Base-by-base conservation (phyloP, 108 stramenopile species). In the Conticribra guillardii region DNA sequence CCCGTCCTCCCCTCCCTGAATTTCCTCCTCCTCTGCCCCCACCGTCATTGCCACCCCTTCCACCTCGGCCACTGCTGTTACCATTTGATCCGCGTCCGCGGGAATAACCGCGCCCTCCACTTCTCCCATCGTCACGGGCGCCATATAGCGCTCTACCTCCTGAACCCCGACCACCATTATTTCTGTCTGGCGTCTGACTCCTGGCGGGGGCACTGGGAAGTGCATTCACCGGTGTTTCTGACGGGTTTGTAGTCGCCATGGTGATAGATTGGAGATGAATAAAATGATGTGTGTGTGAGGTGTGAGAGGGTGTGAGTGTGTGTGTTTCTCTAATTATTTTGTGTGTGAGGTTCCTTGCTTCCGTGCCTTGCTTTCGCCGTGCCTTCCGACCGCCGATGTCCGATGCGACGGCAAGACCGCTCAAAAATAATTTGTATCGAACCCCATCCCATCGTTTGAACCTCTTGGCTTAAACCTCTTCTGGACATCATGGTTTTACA, bases 111-210 rank as follows among this genome's bases (percentile, higher is more conserved):
- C 58, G 58, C 18, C 58, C 58, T 32, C 58, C 58, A 9, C 58
- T 21, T 37, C 58, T 59, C 3, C 58, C 58, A 27, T 17, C 46
- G 27, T 31, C 46, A 22, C 29, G 62, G 37, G 24, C 64, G 18
- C 51, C 33, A 3, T 65, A 28, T 24, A 17, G 51, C 3, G 31
- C 9, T 53, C 64, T 33, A 19, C 64, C 64, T 8, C 44, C 51
- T 27, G 30, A 21, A 1, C 26, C 31, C 11, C 51, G 64, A 18
- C 64, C 64, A 7, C 32, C 31, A 14, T 65, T 45, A 50, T 5
- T 49, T 52, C 60, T 46, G 0, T 59, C 48, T 11, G 70, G 70
- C 21, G 70, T 60, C 50, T 71, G 70, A 27, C 60, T 71, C 48
- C 60, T 48, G 4, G 18, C 17, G 22, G 32, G 32, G 22, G 2